A percentile compares a stretch with the other conserved stretches of the same genome.
phyloP scores from a whole-genome alignment of 2,329 filamentous ascomycete species.

The Trichoderma asperellum region DNA sequence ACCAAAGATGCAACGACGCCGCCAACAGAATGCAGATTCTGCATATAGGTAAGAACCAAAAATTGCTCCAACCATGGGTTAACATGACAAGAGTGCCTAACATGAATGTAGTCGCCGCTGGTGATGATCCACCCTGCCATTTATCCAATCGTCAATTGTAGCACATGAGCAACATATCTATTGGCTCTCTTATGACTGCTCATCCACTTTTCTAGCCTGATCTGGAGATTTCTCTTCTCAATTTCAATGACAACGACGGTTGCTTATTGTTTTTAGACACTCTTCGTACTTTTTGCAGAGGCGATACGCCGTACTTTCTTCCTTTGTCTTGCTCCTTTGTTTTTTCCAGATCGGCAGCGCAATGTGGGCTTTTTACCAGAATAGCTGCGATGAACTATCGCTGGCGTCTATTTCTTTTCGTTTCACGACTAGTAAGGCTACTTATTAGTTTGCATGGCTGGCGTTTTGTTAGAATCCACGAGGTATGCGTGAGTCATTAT shows the following conservation, averaged over 20 bases:
- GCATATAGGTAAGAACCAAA: slow-evolving; percentile 43
- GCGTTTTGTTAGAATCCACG: slow-evolving; percentile 40
- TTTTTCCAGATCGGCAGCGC: background rate
- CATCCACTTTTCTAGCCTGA: no score
- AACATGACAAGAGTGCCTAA: background rate
- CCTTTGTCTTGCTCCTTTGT: background rate
- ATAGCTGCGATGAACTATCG: slow-evolving; percentile 3
- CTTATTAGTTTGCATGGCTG: slow-evolving; percentile 35
- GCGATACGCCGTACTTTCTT: background rate
- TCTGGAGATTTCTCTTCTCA: background rate
- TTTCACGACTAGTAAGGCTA: slow-evolving; percentile 38
- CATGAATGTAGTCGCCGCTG: slow-evolving; percentile 42
- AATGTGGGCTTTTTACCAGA: background rate
- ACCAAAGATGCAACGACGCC: slow-evolving; percentile 40
- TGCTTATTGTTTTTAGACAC: background rate
- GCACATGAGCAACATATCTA: background rate
- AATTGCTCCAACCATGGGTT: background rate
- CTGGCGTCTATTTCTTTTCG: slow-evolving; percentile 5
- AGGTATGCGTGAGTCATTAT: slow-evolving; percentile 42
- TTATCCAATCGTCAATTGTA: background rate
- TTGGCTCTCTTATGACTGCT: background rate
- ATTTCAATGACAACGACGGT: no score
- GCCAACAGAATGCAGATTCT: slow-evolving; percentile 43
- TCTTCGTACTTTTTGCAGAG: background rate
- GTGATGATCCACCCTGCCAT: slow-evolving; percentile 31